Evolutionary conservation across 257 asterid species (phyloP).

Genomic region (Anisodus tanguticus): DNA sequence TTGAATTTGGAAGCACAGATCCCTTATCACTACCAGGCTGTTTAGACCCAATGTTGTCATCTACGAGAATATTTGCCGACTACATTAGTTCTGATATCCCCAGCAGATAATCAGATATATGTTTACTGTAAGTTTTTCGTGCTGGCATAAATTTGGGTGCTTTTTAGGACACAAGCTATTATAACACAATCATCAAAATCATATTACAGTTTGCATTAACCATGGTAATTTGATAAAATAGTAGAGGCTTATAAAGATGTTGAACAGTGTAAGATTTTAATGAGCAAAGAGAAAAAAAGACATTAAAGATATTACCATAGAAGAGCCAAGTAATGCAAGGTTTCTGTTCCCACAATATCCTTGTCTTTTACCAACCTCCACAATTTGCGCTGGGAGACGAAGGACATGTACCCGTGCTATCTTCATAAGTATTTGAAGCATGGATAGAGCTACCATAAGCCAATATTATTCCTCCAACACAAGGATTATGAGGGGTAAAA

Average conservation of each 20-base stretch:
- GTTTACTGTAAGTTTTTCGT: too few species aligned
- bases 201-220: too few species aligned
- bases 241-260: neutral
- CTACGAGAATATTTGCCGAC: neutral
- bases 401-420: constrained; percentile 38
- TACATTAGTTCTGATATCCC: too few species aligned
- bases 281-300: neutral
- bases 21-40: constrained; percentile 37
- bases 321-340: constrained; percentile 17
- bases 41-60: constrained; percentile 24
- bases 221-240: too few species aligned
- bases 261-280: neutral
- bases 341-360: constrained; percentile 41
- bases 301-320: constrained; percentile 10
- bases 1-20: constrained; percentile 39
- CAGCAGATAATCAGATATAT: too few species aligned
- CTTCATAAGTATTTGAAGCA: constrained; percentile 38
- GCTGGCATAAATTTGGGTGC: too few species aligned
- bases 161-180: too few species aligned
- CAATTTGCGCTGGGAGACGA: constrained; percentile 55
- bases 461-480: constrained; percentile 38
- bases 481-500: constrained; percentile 29
- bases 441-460: neutral
- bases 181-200: too few species aligned
- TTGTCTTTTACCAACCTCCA: constrained; percentile 48